These are phyloP conservation scores for Novymonas esmeraldas DNA, from an alignment of 208 protist species.

Conservation along the genomic window DNA sequence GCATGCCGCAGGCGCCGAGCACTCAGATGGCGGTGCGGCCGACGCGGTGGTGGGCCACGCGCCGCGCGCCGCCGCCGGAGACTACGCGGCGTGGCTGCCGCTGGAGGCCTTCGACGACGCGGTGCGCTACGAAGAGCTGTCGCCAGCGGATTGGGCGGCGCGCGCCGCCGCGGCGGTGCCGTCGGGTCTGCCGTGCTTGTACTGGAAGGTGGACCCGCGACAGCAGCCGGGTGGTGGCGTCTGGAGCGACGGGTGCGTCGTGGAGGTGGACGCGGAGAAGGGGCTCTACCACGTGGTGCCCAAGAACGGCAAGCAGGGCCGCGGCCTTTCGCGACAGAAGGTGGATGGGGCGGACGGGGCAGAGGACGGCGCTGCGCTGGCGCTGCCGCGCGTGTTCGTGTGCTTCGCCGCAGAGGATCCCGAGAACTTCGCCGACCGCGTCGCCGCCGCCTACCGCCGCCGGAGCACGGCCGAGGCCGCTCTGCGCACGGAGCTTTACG, in stretches of 20 bases:
- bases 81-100: slow-evolving; percentile 82
- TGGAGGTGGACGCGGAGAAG: slow-evolving; percentile 23
- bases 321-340: not conserved
- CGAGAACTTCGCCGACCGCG: slow-evolving; percentile 86
- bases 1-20: not conserved
- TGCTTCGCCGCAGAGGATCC: slow-evolving; percentile 94
- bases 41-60: not conserved
- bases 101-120: slow-evolving; percentile 94
- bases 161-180: slow-evolving; percentile 18
- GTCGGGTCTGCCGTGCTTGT: slow-evolving; percentile 53
- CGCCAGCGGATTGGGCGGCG: slow-evolving; percentile 67
- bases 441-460: slow-evolving; percentile 79
- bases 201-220: slow-evolving; percentile 29
- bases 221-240: slow-evolving; percentile 14
- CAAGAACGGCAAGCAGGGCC: not conserved
- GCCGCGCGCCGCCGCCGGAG: slow-evolving; percentile 5
- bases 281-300: slow-evolving; percentile 23
- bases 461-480: slow-evolving; percentile 76
- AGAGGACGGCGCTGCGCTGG: not conserved
- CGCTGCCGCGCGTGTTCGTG: slow-evolving; percentile 84
- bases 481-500: slow-evolving; percentile 89
- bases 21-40: slow-evolving; percentile 2
- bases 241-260: slow-evolving; percentile 31
- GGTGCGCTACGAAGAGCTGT: slow-evolving; percentile 82
- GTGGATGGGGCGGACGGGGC: not conserved